These are phyloP conservation scores for Stagonosporopsis vannaccii DNA, from an alignment of 2,329 filamentous ascomycete genomes.

Conservation along the genomic window DNA sequence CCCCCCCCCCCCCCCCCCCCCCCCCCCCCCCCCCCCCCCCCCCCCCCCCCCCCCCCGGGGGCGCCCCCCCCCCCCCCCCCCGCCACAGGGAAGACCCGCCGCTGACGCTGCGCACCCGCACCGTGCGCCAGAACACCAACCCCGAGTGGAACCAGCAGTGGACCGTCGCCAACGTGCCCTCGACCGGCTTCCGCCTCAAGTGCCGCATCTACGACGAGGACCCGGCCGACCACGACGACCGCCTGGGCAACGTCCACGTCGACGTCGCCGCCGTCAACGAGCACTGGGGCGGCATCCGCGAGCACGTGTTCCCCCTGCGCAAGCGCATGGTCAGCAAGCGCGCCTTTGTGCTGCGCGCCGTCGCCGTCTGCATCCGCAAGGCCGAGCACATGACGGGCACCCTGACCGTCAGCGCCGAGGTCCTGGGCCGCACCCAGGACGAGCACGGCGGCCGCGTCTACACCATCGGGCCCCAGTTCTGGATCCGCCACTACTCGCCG, in stretches of 20 bases:
- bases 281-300: slow-evolving; percentile 72
- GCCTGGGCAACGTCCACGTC: slow-evolving; percentile 84
- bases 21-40: no score
- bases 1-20: no score
- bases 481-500: slow-evolving; percentile 86
- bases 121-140: slow-evolving; percentile 73
- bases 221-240: slow-evolving; percentile 82
- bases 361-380: slow-evolving; percentile 68
- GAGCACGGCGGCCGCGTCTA: slow-evolving; percentile 73
- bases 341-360: slow-evolving; percentile 77
- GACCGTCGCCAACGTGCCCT: slow-evolving; percentile 86
- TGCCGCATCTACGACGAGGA: slow-evolving; percentile 92
- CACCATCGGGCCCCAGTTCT: slow-evolving; percentile 78
- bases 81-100: slow-evolving; percentile 87
- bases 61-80: no score
- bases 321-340: slow-evolving; percentile 88
- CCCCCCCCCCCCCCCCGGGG: no score
- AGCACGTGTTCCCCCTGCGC: slow-evolving; percentile 73
- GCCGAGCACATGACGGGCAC: slow-evolving; percentile 72
- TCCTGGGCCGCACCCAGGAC: slow-evolving; percentile 76
- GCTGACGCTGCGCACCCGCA: slow-evolving; percentile 76
- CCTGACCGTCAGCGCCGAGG: slow-evolving; percentile 75
- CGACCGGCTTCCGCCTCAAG: slow-evolving; percentile 82
- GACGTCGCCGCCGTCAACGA: slow-evolving; percentile 66
- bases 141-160: slow-evolving; percentile 86